Conservation (phyloP, 1,284 basidiomycete genomes). For the Sporisorium exsertum region DNA sequence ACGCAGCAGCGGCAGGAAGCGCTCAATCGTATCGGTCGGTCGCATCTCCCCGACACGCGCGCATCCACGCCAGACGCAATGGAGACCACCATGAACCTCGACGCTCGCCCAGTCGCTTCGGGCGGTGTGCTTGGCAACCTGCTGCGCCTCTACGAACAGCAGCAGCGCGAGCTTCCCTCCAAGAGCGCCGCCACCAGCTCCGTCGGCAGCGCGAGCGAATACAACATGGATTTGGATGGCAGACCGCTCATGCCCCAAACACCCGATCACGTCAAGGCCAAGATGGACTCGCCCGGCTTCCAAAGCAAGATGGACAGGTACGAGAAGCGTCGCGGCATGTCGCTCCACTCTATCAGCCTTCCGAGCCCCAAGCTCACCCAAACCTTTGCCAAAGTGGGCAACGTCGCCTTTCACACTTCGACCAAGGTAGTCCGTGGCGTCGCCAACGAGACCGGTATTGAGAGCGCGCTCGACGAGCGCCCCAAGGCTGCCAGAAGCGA, state of each 20-base stretch:
- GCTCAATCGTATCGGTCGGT: conserved; percentile 50
- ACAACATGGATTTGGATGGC: conserved; percentile 17
- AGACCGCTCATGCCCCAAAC: conserved; percentile 19
- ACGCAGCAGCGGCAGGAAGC: conserved; percentile 44
- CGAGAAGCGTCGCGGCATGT: conserved; percentile 44
- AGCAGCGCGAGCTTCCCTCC: conserved; percentile 48
- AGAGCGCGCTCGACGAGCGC: conserved; percentile 68
- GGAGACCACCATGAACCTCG: conserved; percentile 61
- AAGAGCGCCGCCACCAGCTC: conserved; percentile 45
- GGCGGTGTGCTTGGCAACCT: conserved; percentile 67
- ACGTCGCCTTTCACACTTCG: conserved; percentile 35
- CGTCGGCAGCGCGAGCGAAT: conserved; percentile 41
- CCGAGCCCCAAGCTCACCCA: conserved; percentile 47
- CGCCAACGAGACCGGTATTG: conserved; percentile 62
- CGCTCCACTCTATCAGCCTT: conserved; percentile 27
- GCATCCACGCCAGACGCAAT: conserved; percentile 61
- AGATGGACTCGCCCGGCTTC: conserved; percentile 30
- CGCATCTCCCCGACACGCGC: conserved; percentile 59
- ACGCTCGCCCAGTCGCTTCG: conserved; percentile 57
- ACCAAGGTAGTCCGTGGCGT: conserved; percentile 56
- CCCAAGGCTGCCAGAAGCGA: conserved; percentile 74
- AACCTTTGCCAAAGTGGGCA: conserved; percentile 50
- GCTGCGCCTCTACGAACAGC: conserved; percentile 66
- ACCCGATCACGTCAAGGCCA: conserved; percentile 21
- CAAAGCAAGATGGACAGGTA: conserved; percentile 24